Base-by-base conservation (phyloP, 2,329 filamentous ascomycete species). In the Parastagonospora avenae region DNA sequence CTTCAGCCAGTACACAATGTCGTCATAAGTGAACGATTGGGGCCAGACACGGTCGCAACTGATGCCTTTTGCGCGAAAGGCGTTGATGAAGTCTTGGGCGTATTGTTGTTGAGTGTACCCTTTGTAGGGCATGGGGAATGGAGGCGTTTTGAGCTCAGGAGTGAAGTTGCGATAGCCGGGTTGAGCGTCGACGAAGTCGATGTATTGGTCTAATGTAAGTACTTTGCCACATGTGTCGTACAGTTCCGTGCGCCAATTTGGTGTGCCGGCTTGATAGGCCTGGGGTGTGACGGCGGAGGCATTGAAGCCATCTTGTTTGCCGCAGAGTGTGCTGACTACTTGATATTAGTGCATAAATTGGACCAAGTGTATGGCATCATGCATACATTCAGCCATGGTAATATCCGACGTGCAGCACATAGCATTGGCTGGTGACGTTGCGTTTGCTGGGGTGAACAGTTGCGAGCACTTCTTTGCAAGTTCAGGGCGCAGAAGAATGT, bases 1-100 rank as follows among this genome's bases (percentile, higher is more conserved):
- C 52, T 79, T 70, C 49, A 88, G 74, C 86, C 86, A 89, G 77
- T 85, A 88, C 49, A 82, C 77, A 35, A 89, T 72, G 57, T 87
- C 85, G 15, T 77, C 75, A 59, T 82, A 82, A 16, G 80, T 72
- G 77, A 89, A 88, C 49, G 82, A 86, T 76, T 89, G 86, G 6
- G 81, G 74, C 74, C 79, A 70, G 10, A 77, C 68, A 15, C 76
- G 64, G 30, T 55, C 55, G 32, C 69, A 56, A 35, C 64, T 55
- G n/a, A 77, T 68, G 15, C 65, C 66, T 38, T 72, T 73, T 1
- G 63, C 55, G 12, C 68, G 55, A 61, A 76, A 77, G 2, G 71
- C 61, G 33, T 71, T 48, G 19, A 78, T 77, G 56, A 89, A 74
- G 69, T 89, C 83, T 71, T 86, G 83, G 0, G 83, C 82, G 62